phyloP scores from a whole-genome alignment of 768 basidiomycete species.

The Mycena belliarum region DNA sequence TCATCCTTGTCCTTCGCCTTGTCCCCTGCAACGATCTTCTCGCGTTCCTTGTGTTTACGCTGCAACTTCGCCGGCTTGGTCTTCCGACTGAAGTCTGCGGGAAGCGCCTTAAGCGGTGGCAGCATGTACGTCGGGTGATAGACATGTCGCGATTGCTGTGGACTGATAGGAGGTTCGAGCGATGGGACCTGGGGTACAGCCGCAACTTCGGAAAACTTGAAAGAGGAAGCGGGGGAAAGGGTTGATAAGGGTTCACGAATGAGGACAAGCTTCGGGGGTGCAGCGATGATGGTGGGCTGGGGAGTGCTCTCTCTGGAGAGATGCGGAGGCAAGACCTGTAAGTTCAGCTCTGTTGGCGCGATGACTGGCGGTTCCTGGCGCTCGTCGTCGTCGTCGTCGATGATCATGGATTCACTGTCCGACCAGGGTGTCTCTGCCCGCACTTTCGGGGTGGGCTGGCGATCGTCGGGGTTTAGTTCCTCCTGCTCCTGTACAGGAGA shows the following conservation, averaged over 20 bases:
- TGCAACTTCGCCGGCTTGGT: slow-evolving; percentile 46
- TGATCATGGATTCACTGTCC: slow-evolving; percentile 18
- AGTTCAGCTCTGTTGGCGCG: not conserved
- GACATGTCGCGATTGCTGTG: slow-evolving; percentile 29
- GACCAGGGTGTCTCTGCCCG: slow-evolving; percentile 12
- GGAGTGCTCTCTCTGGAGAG: slow-evolving; percentile 18
- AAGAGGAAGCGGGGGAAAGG: slow-evolving; percentile 27
- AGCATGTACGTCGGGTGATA: slow-evolving; percentile 46
- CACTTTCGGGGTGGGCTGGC: not conserved
- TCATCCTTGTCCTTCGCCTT: slow-evolving; percentile 49
- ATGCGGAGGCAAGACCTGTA: not conserved
- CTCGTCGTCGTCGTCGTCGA: slow-evolving; percentile 23
- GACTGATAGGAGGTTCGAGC: slow-evolving; percentile 12
- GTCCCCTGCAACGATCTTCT: slow-evolving; percentile 41
- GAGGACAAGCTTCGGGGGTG: slow-evolving; percentile 27
- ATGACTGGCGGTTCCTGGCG: not conserved
- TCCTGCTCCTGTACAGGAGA: slow-evolving; percentile 1
- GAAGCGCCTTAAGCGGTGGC: slow-evolving; percentile 50
- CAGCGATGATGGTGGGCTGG: slow-evolving; percentile 9
- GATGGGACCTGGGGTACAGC: slow-evolving; percentile 21
- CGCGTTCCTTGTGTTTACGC: slow-evolving; percentile 51
- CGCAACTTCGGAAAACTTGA: slow-evolving; percentile 25
- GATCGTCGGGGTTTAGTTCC: not conserved
- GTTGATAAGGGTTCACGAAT: slow-evolving; percentile 30
- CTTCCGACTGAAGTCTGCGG: slow-evolving; percentile 51